These are phyloP conservation scores for Scalesia atractyloides DNA, from an alignment of 129 eudicot genomes.

Conservation along the genomic window DNA sequence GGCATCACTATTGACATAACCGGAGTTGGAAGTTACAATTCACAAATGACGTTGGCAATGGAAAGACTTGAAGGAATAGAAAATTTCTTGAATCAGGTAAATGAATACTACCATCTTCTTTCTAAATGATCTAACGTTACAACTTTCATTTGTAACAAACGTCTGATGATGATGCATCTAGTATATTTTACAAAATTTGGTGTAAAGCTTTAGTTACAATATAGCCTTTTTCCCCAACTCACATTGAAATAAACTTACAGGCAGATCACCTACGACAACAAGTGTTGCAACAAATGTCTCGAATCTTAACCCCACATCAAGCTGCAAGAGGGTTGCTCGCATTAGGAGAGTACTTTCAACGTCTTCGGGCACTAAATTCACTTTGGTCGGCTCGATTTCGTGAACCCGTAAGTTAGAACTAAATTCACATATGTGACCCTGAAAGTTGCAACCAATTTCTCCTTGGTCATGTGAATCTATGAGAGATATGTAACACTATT, in stretches of 20 bases:
- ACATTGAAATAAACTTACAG: constrained; percentile 34
- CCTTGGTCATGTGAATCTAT: not conserved
- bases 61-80: constrained; percentile 79
- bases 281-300: constrained; percentile 67
- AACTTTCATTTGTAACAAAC: no score
- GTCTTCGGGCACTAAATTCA: constrained; percentile 76
- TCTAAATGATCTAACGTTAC: not conserved
- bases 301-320: constrained; percentile 67
- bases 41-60: constrained; percentile 58
- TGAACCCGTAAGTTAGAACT: constrained; percentile 33
- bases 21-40: constrained; percentile 46
- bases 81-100: constrained; percentile 80
- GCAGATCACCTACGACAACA: constrained; percentile 95
- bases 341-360: constrained; percentile 88
- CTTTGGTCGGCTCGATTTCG: constrained; percentile 86
- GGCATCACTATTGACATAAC: constrained; percentile 47
- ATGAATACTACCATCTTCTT: not conserved
- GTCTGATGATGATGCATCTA: no score
- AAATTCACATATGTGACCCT: not conserved
- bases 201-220: not conserved
- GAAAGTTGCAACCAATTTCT: constrained; percentile 13
- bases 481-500: constrained; percentile 22
- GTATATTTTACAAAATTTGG: no score
- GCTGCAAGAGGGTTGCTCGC: constrained; percentile 89
- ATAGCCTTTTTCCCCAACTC: not conserved